phyloP scores from a whole-genome alignment of 1,284 basidiomycete genomes.

The Retiboletus flavoniger region DNA sequence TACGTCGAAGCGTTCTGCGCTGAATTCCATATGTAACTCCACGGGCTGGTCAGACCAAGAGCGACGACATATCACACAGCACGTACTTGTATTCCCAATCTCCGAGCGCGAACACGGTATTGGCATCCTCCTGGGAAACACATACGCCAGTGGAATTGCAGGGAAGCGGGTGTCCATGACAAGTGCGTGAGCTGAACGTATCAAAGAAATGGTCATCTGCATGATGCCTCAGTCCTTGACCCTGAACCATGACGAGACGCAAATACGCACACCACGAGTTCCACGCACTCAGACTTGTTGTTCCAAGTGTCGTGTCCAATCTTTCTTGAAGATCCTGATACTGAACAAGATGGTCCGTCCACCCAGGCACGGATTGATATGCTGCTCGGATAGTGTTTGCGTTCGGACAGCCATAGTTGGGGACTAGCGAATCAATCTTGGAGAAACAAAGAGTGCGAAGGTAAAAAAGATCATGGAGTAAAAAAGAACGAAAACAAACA shows the following conservation, averaged over 20 bases:
- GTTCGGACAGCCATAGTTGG: slow-evolving; percentile 47
- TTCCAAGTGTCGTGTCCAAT: slow-evolving; percentile 47
- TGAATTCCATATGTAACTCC: slow-evolving; percentile 53
- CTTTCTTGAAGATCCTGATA: slow-evolving; percentile 42
- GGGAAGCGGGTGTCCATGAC: slow-evolving; percentile 47
- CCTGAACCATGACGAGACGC: neutral
- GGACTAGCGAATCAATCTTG: slow-evolving; percentile 52
- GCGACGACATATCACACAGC: neutral
- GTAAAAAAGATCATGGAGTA: neutral
- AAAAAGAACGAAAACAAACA: slow-evolving; percentile 12
- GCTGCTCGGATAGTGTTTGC: slow-evolving; percentile 45
- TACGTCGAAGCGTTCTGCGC: slow-evolving; percentile 43
- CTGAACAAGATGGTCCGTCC: slow-evolving; percentile 49
- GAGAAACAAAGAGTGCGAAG: neutral
- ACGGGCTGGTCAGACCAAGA: slow-evolving; percentile 1
- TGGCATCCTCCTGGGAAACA: slow-evolving; percentile 45
- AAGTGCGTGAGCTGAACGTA: slow-evolving; percentile 50
- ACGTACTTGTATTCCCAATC: slow-evolving; percentile 55
- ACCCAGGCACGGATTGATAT: slow-evolving; percentile 47
- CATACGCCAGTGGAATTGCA: slow-evolving; percentile 48
- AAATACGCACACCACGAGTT: slow-evolving; percentile 42
- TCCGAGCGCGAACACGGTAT: slow-evolving; percentile 40
- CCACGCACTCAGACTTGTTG: slow-evolving; percentile 45
- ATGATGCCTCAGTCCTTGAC: neutral
- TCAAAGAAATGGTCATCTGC: slow-evolving; percentile 49